Base-by-base conservation (phyloP, 2,329 filamentous ascomycete genomes). In the Cercospora sojina region DNA sequence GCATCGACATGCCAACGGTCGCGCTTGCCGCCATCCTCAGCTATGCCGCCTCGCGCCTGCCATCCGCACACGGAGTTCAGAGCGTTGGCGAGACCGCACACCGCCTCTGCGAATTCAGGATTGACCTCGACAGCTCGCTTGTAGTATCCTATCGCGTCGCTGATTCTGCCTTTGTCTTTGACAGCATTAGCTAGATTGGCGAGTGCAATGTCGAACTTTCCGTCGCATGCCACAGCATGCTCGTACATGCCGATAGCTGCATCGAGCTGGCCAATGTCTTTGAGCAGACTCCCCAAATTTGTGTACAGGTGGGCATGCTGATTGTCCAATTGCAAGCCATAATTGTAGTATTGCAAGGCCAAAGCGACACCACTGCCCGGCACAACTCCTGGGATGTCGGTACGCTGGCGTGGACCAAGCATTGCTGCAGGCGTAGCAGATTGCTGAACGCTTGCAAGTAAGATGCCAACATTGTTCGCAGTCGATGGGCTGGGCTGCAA, bases 171-270 rank as follows among this genome's bases (percentile, higher is more conserved):
- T 72, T 96, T 92, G 77, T 99, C 95, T 78, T 99, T 99, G 71
- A 99, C 93, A 8, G 95, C 95, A 77, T 99, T 99, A 64, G 95
- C 95, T 23, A 99, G 84, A 74, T 99, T 99, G 3, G 95, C 96
- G 64, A 99, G 82, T 35, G 95, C 95, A 74, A 99, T 99, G 75
- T 99, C 95, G 74, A 99, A 99, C 25, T 89, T 91, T n/a, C 88
- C 88, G 78, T 99, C 95, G 76, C 93, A 98, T 3, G 87, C 85
- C 13, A 99, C 95, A 10, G 95, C 95, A 71, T 92, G 89, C 79
- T 98, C 93, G 76, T 99, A 99, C 94, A 99, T 98, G 70, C 90
- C 89, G 73, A 99, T 97, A 0, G 95, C 95, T 57, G 92, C 86
- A 71, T 93, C 89, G 13, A 99, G 84, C 72, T 98, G 94, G 0